Base-by-base conservation (phyloP, 2,329 filamentous ascomycete species). In the Akanthomyces uredinophilus region DNA sequence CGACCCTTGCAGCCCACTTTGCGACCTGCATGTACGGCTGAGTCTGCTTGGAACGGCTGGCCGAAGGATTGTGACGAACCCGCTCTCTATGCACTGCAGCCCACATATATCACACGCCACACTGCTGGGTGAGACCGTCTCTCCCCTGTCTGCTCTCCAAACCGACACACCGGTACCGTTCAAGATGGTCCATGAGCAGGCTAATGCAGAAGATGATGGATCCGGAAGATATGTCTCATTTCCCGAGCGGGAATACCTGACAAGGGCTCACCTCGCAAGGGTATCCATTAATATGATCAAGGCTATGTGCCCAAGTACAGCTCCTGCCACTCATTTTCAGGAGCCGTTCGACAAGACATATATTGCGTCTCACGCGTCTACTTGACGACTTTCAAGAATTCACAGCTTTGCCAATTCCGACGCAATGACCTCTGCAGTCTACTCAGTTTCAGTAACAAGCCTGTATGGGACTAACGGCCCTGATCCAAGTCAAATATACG, bases 1-100 rank as follows among this genome's bases (percentile, higher is more conserved):
- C 3, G 22, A 60, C 43, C 54, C 29, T n/a, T 32, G 16, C 8
- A 27, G 20, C 5, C 29, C 35, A n/a, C 35, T 16, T 27, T 24
- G 18, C 10, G 35, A 29, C 46, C 24, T 60, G 47, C 57, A 43
- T 43, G 22, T 51, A 46, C 22, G 46, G 57, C 57, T 60, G 55
- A 50, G 32, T 41, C 37, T 20, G 35, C 35, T 14, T 46, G 22
- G 54, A 14, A 14, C 44, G 24, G 46, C 24, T 52, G 56, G 7
- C 29, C 47, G 47, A 52, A 52, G 56, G 32, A 41, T 51, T 39
- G 46, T 22, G 56, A 22, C 11, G 29, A 46, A 59, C 51, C 39
- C 55, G 22, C 44, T 20, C 24, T 35, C 44, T 2, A 46, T 37
- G 56, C 56, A 59, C 5, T 49, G 46, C 29, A 14, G n/a, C 56